Conservation (phyloP, 495 filamentous ascomycete genomes). For the Lindgomyces ingoldianus region DNA sequence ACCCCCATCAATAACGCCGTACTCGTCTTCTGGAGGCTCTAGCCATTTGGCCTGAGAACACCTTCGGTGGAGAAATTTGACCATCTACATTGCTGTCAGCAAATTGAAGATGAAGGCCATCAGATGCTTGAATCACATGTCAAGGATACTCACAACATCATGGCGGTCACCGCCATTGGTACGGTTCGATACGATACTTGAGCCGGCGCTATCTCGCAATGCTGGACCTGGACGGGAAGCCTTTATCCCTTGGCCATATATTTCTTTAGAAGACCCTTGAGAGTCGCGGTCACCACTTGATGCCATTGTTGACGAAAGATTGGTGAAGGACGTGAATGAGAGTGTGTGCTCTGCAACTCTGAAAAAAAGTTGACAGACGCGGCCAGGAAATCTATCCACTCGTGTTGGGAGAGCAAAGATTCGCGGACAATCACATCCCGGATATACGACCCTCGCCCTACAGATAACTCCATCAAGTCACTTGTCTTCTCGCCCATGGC, state of each 20-base stretch:
- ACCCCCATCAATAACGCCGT: constrained; percentile 29
- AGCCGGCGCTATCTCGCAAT: constrained; percentile 31
- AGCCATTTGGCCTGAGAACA: constrained; percentile 36
- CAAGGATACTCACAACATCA: constrained; percentile 28
- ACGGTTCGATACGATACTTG: constrained; percentile 25
- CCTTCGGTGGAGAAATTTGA: constrained; percentile 30
- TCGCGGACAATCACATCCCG: constrained; percentile 19
- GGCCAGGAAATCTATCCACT: constrained; percentile 6
- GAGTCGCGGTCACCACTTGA: constrained; percentile 24
- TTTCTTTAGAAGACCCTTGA: constrained; percentile 13
- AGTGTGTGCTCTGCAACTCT: neutral
- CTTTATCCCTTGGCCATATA: constrained; percentile 1
- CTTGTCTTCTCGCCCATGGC: neutral
- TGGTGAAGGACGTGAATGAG: constrained; percentile 5
- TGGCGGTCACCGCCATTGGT: constrained; percentile 33
- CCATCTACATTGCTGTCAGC: constrained; percentile 25
- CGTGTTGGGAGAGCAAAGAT: constrained; percentile 11
- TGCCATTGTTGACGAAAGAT: constrained; percentile 12
- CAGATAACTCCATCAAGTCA: constrained; percentile 8
- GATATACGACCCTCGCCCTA: constrained; percentile 24
- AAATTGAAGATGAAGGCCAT: neutral
- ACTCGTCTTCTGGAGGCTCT: constrained; percentile 34
- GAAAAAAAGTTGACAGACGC: constrained; percentile 7
- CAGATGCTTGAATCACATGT: neutral
- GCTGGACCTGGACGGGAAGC: constrained; percentile 18